Conservation (phyloP, 228 moss, liverwort and hornwort genomes). For the Sphagnum magellanicum region DNA sequence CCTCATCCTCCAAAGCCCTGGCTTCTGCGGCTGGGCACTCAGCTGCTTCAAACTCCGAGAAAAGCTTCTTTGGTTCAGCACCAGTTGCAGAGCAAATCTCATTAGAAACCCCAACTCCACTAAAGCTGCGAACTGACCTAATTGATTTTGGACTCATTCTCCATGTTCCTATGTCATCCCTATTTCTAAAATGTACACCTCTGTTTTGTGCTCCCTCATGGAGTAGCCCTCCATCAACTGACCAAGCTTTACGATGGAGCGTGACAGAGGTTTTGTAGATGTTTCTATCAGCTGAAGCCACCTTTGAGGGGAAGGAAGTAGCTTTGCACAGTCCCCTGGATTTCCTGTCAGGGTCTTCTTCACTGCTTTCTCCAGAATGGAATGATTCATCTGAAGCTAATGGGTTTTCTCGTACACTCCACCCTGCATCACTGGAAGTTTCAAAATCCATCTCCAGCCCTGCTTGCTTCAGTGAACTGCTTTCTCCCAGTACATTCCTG, state of each 20-base stretch:
- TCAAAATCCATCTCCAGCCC: slow-evolving; percentile 26
- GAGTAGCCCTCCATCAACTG: slow-evolving; percentile 6
- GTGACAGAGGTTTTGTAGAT: slow-evolving; percentile 20
- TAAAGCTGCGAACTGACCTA: slow-evolving; percentile 5
- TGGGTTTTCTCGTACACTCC: slow-evolving; percentile 92
- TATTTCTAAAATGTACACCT: slow-evolving; percentile 1
- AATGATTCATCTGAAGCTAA: slow-evolving; percentile 82
- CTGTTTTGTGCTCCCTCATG: slow-evolving; percentile 7
- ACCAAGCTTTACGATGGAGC: slow-evolving; percentile 5
- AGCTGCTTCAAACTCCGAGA: slow-evolving; percentile 25
- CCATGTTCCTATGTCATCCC: slow-evolving; percentile 2
- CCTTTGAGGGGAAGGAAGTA: slow-evolving; percentile 13
- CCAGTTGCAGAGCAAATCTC: too few species aligned
- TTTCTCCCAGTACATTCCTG: too few species aligned
- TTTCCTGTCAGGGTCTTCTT: slow-evolving; percentile 20
- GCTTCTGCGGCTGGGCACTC: slow-evolving; percentile 19
- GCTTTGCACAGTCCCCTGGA: slow-evolving; percentile 3
- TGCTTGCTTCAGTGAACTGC: too few species aligned
- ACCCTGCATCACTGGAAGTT: slow-evolving; percentile 54
- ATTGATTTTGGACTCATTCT: slow-evolving; percentile 13
- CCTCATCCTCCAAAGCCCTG: slow-evolving; percentile 7
- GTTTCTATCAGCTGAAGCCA: slow-evolving; percentile 28
- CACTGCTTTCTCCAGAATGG: slow-evolving; percentile 45
- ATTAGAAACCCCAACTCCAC: slow-evolving; percentile 4
- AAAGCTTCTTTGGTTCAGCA: slow-evolving; percentile 6